Percentiles rank a stretch among this genome's conserved stretches.
Evolutionary conservation across 441 rosid species (phyloP).

Genomic region (Flueggea neowawraea): DNA sequence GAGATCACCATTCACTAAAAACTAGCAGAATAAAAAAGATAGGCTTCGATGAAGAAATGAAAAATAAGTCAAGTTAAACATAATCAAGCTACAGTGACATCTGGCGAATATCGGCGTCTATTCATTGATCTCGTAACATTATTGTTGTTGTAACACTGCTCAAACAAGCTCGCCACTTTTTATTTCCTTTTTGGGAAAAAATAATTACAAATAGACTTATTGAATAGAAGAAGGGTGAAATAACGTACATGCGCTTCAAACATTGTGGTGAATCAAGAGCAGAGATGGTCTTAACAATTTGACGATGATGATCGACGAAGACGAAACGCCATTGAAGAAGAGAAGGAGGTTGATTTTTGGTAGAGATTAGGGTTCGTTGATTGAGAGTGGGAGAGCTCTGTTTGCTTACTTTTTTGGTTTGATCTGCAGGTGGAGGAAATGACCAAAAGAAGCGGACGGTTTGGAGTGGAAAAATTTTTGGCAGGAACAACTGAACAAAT

Average conservation of each 20-base stretch:
- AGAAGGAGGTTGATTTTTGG: conserved; percentile 6
- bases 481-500: no score
- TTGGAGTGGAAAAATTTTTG: conserved; percentile 11
- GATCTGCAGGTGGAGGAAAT: conserved; percentile 24
- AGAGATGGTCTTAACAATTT: conserved; percentile 18
- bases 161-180: background rate
- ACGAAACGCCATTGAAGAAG: conserved; percentile 23
- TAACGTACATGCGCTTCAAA: conserved; percentile 84
- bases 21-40: no score
- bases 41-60: no score
- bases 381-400: conserved; percentile 7
- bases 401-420: background rate
- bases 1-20: no score
- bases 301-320: conserved; percentile 36
- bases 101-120: no score
- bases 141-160: no score
- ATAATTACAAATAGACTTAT: background rate
- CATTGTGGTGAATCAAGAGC: conserved; percentile 43
- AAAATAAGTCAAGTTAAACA: no score
- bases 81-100: no score
- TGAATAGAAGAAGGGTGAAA: background rate
- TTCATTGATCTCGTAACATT: no score
- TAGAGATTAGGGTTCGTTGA: conserved; percentile 20
- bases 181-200: background rate
- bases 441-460: conserved; percentile 39